Evolutionary conservation across 257 asterid species (phyloP), one percentile per base, ranked within the genome.

Genomic region (Misopates orontium): DNA sequence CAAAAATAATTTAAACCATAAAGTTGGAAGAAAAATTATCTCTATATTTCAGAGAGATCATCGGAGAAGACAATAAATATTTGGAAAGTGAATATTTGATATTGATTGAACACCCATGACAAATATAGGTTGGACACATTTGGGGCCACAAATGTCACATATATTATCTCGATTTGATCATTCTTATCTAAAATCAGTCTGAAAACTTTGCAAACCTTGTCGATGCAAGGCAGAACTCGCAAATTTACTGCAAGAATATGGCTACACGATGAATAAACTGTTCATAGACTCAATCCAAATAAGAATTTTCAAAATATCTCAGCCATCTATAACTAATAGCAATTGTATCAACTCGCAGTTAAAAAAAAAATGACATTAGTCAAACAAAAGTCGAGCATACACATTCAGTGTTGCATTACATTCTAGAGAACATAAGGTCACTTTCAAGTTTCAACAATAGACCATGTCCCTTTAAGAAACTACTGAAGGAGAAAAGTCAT

Each of bases 1-100:
- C 76, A 73, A 81, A 36, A 78, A 79, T 25, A 59, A 60, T 69
- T 80, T 69, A 69, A 76, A 66, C 58, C 73, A 72, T 77, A 76
- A 78, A 75, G 79, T 75, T 60, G 68, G 64, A 73, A 32, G 48
- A 60, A 76, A 68, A 54, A 7, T 50, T 57, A 48, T 63, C 23
- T 47, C 18, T 20, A 60, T 50, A 61, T 56, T 16, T 66, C 64
- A 63, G 58, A 63, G 23, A 20, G 20, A 42, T 65, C 62, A 69
- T 57, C 56, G 40, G 60, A 47, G 42, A 63, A 56, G 24, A 55
- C 52, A 56, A 59, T 51, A 39, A 62, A 19, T 31, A 10, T 22
- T 40, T 51, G 41, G 60, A 52, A 16, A 69, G 54, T 21, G 64
- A 56, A 68, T 1, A 40, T 25, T 36, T 60, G 73, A 69, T 31